A percentile compares a stretch with the other conserved stretches of the same genome.
phyloP scores from a whole-genome alignment of 495 filamentous ascomycete species.

The Neurospora sp. region DNA sequence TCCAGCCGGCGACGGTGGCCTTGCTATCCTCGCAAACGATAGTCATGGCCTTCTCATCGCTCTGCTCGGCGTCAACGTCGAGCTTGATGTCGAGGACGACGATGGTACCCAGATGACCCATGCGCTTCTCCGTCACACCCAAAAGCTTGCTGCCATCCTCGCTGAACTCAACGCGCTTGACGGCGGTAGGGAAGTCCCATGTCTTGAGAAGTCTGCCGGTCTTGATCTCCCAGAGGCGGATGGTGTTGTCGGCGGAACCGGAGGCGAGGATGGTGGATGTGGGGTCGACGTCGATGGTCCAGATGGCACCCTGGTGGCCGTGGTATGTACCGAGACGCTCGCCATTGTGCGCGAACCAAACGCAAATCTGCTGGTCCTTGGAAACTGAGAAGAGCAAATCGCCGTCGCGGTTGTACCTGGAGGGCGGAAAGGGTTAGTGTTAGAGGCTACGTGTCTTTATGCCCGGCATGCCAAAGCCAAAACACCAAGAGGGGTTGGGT shows the following conservation, averaged over 20 bases:
- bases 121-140: slow-evolving; percentile 95
- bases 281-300: slow-evolving; percentile 96
- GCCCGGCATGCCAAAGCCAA: background rate
- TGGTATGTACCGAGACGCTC: slow-evolving; percentile 92
- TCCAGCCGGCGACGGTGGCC: slow-evolving; percentile 94
- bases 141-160: slow-evolving; percentile 82
- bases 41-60: slow-evolving; percentile 63
- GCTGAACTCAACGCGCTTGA: slow-evolving; percentile 93
- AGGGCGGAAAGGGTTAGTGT: slow-evolving; percentile 9
- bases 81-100: slow-evolving; percentile 77
- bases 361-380: slow-evolving; percentile 95
- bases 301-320: slow-evolving; percentile 94
- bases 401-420: slow-evolving; percentile 85
- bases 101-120: slow-evolving; percentile 88
- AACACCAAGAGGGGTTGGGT: background rate
- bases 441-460: background rate
- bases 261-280: slow-evolving; percentile 88
- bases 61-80: slow-evolving; percentile 73
- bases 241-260: slow-evolving; percentile 95
- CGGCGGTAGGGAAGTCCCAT: slow-evolving; percentile 92
- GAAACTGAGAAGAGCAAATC: slow-evolving; percentile 95
- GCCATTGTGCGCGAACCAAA: slow-evolving; percentile 89
- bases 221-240: slow-evolving; percentile 93
- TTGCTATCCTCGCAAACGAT: slow-evolving; percentile 93
- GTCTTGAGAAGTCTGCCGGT: slow-evolving; percentile 86